phyloP scores from a whole-genome alignment of 352 stramenopile genomes.

The Globisporangium viniferum region DNA sequence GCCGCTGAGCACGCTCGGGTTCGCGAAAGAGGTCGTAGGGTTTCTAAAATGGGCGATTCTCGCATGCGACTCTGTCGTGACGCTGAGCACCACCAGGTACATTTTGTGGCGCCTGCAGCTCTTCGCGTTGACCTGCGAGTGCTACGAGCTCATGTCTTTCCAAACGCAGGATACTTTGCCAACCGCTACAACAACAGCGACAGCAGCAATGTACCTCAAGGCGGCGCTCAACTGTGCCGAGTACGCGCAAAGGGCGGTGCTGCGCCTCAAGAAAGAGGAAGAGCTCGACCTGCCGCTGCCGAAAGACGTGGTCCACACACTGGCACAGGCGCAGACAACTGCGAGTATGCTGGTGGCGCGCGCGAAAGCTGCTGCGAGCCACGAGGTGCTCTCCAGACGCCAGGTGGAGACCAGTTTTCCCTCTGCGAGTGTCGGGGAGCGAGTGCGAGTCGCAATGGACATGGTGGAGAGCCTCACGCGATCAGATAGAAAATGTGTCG shows the following conservation, averaged over 20 bases:
- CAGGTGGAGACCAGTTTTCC: slow-evolving; percentile 29
- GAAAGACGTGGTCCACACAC: slow-evolving; percentile 25
- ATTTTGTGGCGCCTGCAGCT: slow-evolving; percentile 65
- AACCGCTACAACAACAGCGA: slow-evolving; percentile 11
- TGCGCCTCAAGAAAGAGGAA: slow-evolving; percentile 65
- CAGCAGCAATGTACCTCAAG: slow-evolving; percentile 22
- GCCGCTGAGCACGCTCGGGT: slow-evolving; percentile 44
- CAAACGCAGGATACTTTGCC: slow-evolving; percentile 6
- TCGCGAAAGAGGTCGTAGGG: slow-evolving; percentile 44
- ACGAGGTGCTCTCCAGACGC: slow-evolving; percentile 24
- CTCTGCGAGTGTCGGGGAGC: slow-evolving; percentile 16
- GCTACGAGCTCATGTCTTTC: slow-evolving; percentile 55
- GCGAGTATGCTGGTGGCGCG: slow-evolving; percentile 30
- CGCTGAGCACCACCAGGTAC: slow-evolving; percentile 61
- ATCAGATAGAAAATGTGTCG: slow-evolving; percentile 8
- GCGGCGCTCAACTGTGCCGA: slow-evolving; percentile 44
- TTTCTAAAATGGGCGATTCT: slow-evolving; percentile 70
- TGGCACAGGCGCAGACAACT: slow-evolving; percentile 43
- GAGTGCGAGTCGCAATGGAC: slow-evolving; percentile 42
- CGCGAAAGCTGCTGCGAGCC: slow-evolving; percentile 19
- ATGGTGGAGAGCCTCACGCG: slow-evolving; percentile 23
- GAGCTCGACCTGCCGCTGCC: slow-evolving; percentile 69
- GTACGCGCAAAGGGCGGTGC: slow-evolving; percentile 33
- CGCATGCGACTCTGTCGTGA: slow-evolving; percentile 46
- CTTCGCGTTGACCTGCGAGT: slow-evolving; percentile 46